Base-by-base conservation (phyloP, 441 rosid genomes). In the Macaranga tanarius region DNA sequence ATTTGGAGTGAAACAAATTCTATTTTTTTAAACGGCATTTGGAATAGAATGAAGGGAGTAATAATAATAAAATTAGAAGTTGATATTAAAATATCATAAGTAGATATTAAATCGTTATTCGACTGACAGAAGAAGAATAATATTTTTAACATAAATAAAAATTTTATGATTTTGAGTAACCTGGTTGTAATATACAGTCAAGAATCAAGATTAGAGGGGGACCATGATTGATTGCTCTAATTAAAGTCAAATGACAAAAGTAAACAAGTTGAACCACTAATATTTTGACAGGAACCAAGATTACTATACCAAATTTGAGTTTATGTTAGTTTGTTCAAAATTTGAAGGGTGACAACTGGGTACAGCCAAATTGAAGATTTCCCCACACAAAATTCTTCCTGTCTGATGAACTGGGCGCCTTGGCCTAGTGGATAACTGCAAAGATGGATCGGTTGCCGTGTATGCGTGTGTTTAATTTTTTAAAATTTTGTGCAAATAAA, bases 331-430 rank as follows among this genome's bases (percentile, higher is more conserved):
- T 40, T 5, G 2, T 40, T 5, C 44, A 47, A 47, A 47, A 10
- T 51, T 51, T 3, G 5, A 52, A 40, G 8, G 40, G 15, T 50
- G 76, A 73, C 76, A 73, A 73, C 76, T 57, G 54, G 71, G 66
- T 65, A 65, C 76, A 65, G 48, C 71, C 59, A 12, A 65, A 73
- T 44, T 26, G 75, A 19, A 17, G 9, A 55, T 42, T 42, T 28
- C 25, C 70, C 69, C 75, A 65, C 63, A 48, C 1, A 55, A 73
- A 61, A 44, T 73, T 65, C 76, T 57, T 58, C 63, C 12, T 40
- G 70, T 57, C 58, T 28, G 28, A 19, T 38, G 61, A 38, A 38
- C 9, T 22, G 20, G 50, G 2, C 20, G 50, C 50, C 50, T n/a
- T 10, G 50, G 66, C 11, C 31, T 25, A 25, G 20, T 20, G 26